phyloP scores from a whole-genome alignment of 192 early-diverging fungal genomes.

The Coemansia sp. region DNA sequence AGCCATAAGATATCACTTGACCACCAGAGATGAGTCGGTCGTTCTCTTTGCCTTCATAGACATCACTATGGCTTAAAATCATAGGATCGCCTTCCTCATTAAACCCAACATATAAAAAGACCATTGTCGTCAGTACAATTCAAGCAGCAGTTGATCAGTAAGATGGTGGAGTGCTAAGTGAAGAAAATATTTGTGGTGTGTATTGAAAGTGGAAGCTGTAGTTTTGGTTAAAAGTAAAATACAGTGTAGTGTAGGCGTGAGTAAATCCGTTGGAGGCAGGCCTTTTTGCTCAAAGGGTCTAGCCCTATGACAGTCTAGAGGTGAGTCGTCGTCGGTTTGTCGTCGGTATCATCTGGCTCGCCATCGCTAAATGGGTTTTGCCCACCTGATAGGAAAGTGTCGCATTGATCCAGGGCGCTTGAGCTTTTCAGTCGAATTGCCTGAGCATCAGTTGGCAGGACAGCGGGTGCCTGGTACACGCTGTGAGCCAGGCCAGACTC shows the following conservation, averaged over 20 bases:
- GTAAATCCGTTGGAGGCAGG: background rate
- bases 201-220: too few species aligned
- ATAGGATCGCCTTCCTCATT: too few species aligned
- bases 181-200: too few species aligned
- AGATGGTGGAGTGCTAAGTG: too few species aligned
- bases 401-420: background rate
- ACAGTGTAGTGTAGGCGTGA: background rate
- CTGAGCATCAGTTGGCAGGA: background rate
- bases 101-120: too few species aligned
- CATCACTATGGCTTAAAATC: too few species aligned
- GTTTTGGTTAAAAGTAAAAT: background rate
- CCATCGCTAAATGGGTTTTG: conserved; percentile 6
- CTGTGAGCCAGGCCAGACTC: background rate
- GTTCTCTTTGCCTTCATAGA: too few species aligned
- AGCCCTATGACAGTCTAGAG: background rate
- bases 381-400: background rate
- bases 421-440: background rate
- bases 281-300: background rate
- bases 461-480: background rate
- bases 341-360: background rate
- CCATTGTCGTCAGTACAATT: too few species aligned
- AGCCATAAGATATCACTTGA: too few species aligned
- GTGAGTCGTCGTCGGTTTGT: background rate
- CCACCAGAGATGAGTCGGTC: too few species aligned
- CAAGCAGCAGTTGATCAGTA: too few species aligned